Evolutionary conservation across 345 rosid species (phyloP).

Genomic region (Eutrema heterophyllum): DNA sequence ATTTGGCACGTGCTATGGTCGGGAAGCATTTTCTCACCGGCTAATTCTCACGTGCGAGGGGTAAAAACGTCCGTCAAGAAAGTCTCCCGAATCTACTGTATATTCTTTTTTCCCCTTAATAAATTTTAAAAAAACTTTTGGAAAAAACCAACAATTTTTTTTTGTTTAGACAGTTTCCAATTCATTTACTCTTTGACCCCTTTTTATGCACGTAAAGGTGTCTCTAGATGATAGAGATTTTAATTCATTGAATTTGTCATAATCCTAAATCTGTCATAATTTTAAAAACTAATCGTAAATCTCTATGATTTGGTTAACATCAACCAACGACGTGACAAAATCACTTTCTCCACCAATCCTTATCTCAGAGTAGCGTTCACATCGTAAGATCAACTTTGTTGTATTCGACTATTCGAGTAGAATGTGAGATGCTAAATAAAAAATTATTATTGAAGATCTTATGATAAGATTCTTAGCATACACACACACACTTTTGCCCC

Average conservation of each 20-base stretch:
- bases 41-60: conserved; percentile 21
- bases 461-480: background rate
- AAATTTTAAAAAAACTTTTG: too few species aligned
- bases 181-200: background rate
- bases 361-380: background rate
- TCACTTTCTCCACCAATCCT: background rate
- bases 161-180: too few species aligned
- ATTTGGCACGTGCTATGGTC: conserved; percentile 30
- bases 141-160: too few species aligned
- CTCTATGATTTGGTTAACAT: background rate
- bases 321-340: background rate
- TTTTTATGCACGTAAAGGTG: conserved; percentile 16
- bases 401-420: background rate
- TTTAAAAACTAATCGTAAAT: background rate
- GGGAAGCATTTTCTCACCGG: background rate
- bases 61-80: background rate
- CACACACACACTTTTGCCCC: background rate
- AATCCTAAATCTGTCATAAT: background rate
- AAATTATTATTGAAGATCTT: background rate
- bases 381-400: background rate
- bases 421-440: background rate
- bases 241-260: background rate
- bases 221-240: background rate
- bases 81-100: background rate
- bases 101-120: background rate